These are phyloP conservation scores for Delphinella strobiligena DNA, from an alignment of 2,329 filamentous ascomycete genomes.

Conservation along the genomic window DNA sequence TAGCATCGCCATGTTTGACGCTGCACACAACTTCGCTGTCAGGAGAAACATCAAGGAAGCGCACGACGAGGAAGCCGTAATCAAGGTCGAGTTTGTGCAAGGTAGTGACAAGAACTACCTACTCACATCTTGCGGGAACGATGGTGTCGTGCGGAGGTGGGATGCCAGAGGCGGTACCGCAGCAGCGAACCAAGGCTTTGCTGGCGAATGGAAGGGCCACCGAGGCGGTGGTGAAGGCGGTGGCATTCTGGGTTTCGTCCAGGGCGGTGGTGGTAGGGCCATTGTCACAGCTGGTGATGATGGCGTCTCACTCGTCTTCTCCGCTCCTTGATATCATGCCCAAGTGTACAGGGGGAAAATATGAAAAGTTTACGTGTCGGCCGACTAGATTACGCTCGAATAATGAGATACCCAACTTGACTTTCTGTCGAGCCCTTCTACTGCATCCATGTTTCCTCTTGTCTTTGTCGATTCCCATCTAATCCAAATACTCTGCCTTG, in stretches of 20 bases:
- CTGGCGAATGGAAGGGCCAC: slow-evolving; percentile 87
- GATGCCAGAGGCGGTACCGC: slow-evolving; percentile 60
- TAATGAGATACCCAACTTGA: background rate
- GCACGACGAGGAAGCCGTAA: slow-evolving; percentile 79
- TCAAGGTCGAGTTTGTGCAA: slow-evolving; percentile 80
- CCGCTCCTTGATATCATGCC: slow-evolving; percentile 24
- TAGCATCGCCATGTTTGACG: slow-evolving; percentile 75
- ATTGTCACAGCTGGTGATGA: slow-evolving; percentile 91
- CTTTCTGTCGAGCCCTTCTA: background rate
- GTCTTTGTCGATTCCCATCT: background rate
- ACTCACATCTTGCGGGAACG: slow-evolving; percentile 80
- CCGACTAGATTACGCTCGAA: background rate
- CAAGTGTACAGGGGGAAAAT: too few relatives aligned
- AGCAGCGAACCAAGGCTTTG: slow-evolving; percentile 54
- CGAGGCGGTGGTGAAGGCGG: slow-evolving; percentile 73
- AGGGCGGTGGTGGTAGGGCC: slow-evolving; percentile 58
- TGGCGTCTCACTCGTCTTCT: slow-evolving; percentile 55
- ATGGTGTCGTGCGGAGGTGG: slow-evolving; percentile 84
- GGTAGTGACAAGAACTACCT: slow-evolving; percentile 42
- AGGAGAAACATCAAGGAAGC: slow-evolving; percentile 69
- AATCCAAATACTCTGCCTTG: slow-evolving; percentile 2
- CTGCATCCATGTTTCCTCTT: too few relatives aligned
- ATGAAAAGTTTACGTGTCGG: background rate
- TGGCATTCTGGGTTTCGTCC: slow-evolving; percentile 82
- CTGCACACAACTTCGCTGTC: slow-evolving; percentile 74